A percentile compares a stretch with the other conserved stretches of the same genome.
phyloP scores from a whole-genome alignment of 345 rosid species.

The Eutrema japonicum region DNA sequence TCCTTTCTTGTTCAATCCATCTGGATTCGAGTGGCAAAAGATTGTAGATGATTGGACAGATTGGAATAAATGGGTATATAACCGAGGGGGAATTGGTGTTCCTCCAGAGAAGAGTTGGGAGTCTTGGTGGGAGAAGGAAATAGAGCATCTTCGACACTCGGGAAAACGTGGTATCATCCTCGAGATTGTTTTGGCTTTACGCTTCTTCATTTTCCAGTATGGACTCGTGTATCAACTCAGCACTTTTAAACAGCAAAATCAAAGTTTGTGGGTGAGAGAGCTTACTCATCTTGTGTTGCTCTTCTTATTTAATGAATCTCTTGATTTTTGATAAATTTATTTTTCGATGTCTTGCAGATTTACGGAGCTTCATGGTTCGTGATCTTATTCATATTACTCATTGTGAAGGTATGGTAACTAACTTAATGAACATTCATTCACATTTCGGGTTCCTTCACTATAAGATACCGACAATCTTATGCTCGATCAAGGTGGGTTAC shows the following conservation, averaged over 20 bases:
- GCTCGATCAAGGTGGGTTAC: background rate
- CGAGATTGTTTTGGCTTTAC: slow-evolving; percentile 57
- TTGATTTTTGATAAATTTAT: background rate
- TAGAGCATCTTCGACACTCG: slow-evolving; percentile 59
- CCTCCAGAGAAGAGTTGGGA: slow-evolving; percentile 72
- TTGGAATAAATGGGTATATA: slow-evolving; percentile 68
- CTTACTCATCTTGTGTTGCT: slow-evolving; percentile 4
- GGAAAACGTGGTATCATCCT: slow-evolving; percentile 55
- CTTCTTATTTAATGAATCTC: background rate
- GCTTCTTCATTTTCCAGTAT: slow-evolving; percentile 66
- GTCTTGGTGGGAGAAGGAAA: slow-evolving; percentile 80
- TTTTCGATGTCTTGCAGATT: slow-evolving; percentile 34
- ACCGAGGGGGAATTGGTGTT: slow-evolving; percentile 65
- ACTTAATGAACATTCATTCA: background rate
- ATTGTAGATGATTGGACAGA: slow-evolving; percentile 74
- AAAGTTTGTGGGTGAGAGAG: slow-evolving; percentile 56
- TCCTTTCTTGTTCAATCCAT: slow-evolving; percentile 70
- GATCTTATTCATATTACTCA: slow-evolving; percentile 39
- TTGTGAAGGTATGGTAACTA: slow-evolving; percentile 46
- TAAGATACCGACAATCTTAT: background rate
- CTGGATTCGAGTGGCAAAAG: slow-evolving; percentile 79
- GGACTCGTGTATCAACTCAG: slow-evolving; percentile 72
- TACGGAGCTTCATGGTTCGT: slow-evolving; percentile 49
- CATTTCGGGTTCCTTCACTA: background rate
- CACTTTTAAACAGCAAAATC: slow-evolving; percentile 41